Evolutionary conservation across 352 stramenopile genomes (phyloP).

Genomic region (Phytopythium sindhum): DNA sequence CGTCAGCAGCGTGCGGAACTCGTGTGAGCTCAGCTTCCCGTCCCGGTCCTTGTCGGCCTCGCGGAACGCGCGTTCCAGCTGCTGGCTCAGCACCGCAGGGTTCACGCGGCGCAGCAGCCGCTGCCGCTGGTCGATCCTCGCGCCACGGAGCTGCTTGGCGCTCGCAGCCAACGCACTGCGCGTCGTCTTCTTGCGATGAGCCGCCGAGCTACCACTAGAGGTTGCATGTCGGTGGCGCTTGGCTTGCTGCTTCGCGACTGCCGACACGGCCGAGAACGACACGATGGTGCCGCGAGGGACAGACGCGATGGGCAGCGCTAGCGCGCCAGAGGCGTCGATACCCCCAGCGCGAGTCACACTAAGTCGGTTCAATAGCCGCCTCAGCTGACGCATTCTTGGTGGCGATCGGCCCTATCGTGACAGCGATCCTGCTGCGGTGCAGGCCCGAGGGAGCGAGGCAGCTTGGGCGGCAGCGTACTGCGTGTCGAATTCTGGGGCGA

Average conservation of each 20-base stretch:
- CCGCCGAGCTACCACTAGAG: neutral
- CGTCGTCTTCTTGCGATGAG: neutral
- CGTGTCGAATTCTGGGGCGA: neutral
- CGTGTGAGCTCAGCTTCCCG: slow-evolving; percentile 56
- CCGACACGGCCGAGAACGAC: neutral
- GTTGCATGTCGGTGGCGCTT: neutral
- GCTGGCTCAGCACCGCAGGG: slow-evolving; percentile 26
- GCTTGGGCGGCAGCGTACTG: neutral
- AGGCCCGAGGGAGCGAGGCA: neutral
- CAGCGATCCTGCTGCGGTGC: neutral
- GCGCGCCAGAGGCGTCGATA: neutral
- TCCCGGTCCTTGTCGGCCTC: slow-evolving; percentile 71
- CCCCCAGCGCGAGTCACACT: neutral
- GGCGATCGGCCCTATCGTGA: neutral
- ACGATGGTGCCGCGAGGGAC: neutral
- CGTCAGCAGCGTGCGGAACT: slow-evolving; percentile 61
- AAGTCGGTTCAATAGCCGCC: slow-evolving; percentile 1
- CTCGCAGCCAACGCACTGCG: slow-evolving; percentile 1
- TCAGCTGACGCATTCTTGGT: slow-evolving; percentile 6
- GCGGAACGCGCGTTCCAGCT: slow-evolving; percentile 65
- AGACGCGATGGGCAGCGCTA: slow-evolving; percentile 1
- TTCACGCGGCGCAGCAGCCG: slow-evolving; percentile 5
- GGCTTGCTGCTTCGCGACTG: neutral
- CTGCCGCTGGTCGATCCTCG: slow-evolving; percentile 7
- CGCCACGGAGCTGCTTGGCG: slow-evolving; percentile 5